Evolutionary conservation across 208 protist species (phyloP), one percentile per base, ranked within the genome.

Genomic region (Leishmania amazonensis): DNA sequence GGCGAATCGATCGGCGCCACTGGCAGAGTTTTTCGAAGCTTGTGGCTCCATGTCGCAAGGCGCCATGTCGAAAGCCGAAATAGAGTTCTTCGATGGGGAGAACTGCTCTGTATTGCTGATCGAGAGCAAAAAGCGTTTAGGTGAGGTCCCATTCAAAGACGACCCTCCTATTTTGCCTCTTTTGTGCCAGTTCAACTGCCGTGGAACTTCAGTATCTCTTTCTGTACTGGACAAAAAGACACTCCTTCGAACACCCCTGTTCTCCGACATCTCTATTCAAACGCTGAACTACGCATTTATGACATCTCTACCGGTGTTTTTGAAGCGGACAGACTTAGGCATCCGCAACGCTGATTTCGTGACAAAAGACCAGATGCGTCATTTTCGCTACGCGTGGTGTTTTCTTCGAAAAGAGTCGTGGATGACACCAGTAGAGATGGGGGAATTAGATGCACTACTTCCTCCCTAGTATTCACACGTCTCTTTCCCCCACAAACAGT

Each of bases 381-480:
- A 95, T 65, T 97, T 97, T 87, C 89, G 94, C 45, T 97, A 94
- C 86, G 91, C 90, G 53, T 97, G 94, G 93, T 95, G 91, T 62
- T 95, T 95, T 90, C 72, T 97, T 58, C 82, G 94, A 42, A 83
- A 85, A 67, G 92, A 96, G 72, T 91, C 90, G 9, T 91, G 89
- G 74, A 92, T 97, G 89, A 96, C 91, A 28, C 88, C 94, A 7
- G 89, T 97, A 42, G 93, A 95, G 54, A 88, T 97, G 78, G 84
- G 83, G 21, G 93, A 97, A 78, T 80, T 97, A 65, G 92, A 97
- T 81, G 67, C 49, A 47, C 85, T 97, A n/a, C 85, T 97, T 15
- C 94, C 94, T 45, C 85, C 89, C 0, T 93, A 85, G 79, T 80
- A 60, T n/a, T 58, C 53, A 60, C 68, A 81, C 54, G 47, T 28